These are phyloP conservation scores for Escovopsis sp. DNA, from an alignment of 2,329 filamentous ascomycete species.

Conservation along the genomic window DNA sequence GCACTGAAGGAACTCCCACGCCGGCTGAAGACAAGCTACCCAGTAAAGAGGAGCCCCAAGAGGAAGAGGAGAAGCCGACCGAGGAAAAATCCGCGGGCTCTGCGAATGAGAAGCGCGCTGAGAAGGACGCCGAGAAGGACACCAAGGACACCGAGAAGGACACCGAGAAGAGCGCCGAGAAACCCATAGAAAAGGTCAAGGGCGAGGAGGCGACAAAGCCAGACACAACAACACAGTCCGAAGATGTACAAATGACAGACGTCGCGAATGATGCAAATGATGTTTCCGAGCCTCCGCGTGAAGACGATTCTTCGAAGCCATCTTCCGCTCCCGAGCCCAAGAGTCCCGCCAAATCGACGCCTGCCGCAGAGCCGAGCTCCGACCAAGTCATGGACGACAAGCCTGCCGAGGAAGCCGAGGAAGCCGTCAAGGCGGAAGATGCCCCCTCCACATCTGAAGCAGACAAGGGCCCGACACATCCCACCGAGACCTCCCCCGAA, in stretches of 20 bases:
- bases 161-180: conserved; percentile 2
- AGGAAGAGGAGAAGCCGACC: too few species aligned
- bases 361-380: conserved; percentile 1
- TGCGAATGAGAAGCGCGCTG: background rate
- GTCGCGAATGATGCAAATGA: conserved; percentile 6
- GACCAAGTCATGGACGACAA: conserved; percentile 16
- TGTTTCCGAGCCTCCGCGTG: conserved; percentile 2
- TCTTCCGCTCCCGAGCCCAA: conserved; percentile 6
- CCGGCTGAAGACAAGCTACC: too few species aligned
- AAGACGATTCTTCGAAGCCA: background rate
- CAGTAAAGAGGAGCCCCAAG: too few species aligned
- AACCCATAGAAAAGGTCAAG: background rate
- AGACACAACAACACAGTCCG: conserved; percentile 2
- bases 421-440: conserved; percentile 8
- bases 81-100: background rate
- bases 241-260: conserved; percentile 15
- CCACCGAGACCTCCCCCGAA: conserved; percentile 22
- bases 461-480: conserved; percentile 18
- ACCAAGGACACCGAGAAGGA: conserved; percentile 4
- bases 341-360: background rate
- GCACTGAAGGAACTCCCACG: background rate
- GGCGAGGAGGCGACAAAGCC: conserved; percentile 1
- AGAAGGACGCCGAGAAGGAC: background rate
- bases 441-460: conserved; percentile 18
- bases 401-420: conserved; percentile 8